These are phyloP conservation scores for Sungouiella blattae DNA, from an alignment of 805 yeast genomes.

Conservation along the genomic window DNA sequence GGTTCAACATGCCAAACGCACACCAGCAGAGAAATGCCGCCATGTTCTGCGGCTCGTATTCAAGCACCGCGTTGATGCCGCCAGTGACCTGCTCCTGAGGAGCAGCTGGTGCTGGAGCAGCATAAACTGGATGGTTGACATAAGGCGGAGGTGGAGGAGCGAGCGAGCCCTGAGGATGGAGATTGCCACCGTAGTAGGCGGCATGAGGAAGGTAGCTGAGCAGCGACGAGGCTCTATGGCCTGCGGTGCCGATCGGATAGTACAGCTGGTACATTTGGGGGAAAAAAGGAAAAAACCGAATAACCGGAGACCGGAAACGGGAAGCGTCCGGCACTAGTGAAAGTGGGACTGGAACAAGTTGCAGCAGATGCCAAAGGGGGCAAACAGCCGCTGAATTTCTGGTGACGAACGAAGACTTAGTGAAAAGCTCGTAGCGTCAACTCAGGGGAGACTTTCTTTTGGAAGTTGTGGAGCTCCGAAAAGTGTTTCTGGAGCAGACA, in stretches of 20 bases:
- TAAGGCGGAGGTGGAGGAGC: conserved; percentile 7
- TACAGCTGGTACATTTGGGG: conserved; percentile 8
- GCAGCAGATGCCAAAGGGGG: not conserved
- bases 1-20: conserved; percentile 63
- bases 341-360: too few relatives aligned
- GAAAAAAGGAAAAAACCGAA: conserved; percentile 3
- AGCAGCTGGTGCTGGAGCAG: conserved; percentile 3
- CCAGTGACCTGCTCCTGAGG: conserved; percentile 42
- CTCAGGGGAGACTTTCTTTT: conserved; percentile 1
- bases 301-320: too few relatives aligned
- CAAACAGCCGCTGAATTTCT: not conserved
- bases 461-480: conserved; percentile 2
- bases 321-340: too few relatives aligned
- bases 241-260: conserved; percentile 34
- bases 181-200: conserved; percentile 12
- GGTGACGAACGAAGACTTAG: conserved; percentile 30
- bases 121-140: not conserved
- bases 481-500: not conserved
- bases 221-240: conserved; percentile 34
- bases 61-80: conserved; percentile 74
- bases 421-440: conserved; percentile 33
- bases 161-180: conserved; percentile 12
- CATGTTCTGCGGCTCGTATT: conserved; percentile 77
- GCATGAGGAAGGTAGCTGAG: conserved; percentile 18
- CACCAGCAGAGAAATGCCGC: conserved; percentile 75